These are phyloP conservation scores for Entophlyctis luteolus DNA, from an alignment of 192 early-diverging fungal species.

Conservation along the genomic window DNA sequence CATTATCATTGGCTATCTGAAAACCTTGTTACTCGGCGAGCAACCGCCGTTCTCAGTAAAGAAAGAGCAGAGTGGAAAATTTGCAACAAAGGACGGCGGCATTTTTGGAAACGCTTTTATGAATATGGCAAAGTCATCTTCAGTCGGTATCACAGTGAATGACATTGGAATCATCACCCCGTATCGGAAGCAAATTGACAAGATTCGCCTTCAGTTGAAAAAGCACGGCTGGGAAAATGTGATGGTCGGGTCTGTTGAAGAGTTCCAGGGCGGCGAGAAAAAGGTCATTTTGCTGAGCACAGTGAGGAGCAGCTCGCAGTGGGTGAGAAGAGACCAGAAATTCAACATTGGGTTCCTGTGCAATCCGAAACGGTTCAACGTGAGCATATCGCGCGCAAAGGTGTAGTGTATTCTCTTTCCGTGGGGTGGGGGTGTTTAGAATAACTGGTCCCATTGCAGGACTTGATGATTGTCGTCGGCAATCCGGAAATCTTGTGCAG, in stretches of 20 bases:
- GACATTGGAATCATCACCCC: slow-evolving; percentile 38
- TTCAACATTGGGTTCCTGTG: slow-evolving; percentile 35
- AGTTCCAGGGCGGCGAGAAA: slow-evolving; percentile 35
- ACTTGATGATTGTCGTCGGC: slow-evolving; percentile 39
- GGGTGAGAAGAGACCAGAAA: slow-evolving; percentile 24
- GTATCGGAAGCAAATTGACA: slow-evolving; percentile 33
- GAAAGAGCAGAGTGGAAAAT: not conserved
- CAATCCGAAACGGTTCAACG: slow-evolving; percentile 48
- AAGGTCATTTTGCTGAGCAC: slow-evolving; percentile 30
- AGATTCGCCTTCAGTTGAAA: slow-evolving; percentile 22
- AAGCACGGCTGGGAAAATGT: slow-evolving; percentile 22
- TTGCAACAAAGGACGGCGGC: not conserved
- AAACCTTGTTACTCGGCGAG: not conserved
- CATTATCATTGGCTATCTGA: slow-evolving; percentile 13
- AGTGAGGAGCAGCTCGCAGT: slow-evolving; percentile 22
- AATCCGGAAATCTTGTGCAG: slow-evolving; percentile 21
- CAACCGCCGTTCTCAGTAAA: not conserved
- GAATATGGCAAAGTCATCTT: slow-evolving; percentile 1
- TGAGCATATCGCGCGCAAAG: slow-evolving; percentile 43
- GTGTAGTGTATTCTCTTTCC: not conserved
- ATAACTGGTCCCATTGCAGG: not conserved
- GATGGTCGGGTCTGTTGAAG: slow-evolving; percentile 36
- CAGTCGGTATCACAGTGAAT: slow-evolving; percentile 8
- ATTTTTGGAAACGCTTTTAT: not conserved
- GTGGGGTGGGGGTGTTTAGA: not conserved